Evolutionary conservation across 23 red algal genomes (phyloP).

Genomic region (Gracilaria vermiculophylla): DNA sequence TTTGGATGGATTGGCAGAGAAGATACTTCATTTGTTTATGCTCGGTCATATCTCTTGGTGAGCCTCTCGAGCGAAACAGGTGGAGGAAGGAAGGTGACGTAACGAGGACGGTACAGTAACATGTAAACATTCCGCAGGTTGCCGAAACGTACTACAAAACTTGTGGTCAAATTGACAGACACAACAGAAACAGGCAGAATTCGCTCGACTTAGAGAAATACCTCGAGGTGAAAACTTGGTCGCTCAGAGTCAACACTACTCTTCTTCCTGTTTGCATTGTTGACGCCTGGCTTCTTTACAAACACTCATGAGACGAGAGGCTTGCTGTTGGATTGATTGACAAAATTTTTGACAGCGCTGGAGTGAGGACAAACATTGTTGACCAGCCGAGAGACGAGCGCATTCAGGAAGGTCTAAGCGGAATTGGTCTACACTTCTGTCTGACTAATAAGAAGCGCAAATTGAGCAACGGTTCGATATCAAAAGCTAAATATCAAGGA

Average conservation of each 20-base stretch:
- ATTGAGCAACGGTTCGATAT: no score
- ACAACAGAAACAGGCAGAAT: not conserved
- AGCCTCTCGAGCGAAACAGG: no score
- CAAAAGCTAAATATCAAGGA: no score
- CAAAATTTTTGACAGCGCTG: no score
- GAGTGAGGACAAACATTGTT: no score
- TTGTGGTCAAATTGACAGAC: not conserved
- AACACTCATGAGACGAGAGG: no score
- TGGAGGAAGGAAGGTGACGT: not conserved
- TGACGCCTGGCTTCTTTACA: constrained; percentile 33
- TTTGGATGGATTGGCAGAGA: not conserved
- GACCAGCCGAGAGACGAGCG: no score
- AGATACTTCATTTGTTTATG: not conserved
- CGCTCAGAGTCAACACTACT: not conserved
- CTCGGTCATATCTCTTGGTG: not conserved
- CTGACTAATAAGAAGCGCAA: no score
- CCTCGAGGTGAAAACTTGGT: constrained; percentile 21
- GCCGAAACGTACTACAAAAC: not conserved
- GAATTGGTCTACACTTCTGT: no score
- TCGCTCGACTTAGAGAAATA: not conserved
- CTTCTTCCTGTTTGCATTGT: constrained; percentile 12
- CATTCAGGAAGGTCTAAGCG: no score
- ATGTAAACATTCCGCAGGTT: not conserved
- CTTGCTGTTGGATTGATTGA: no score
- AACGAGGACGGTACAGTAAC: not conserved